Base-by-base conservation (phyloP, 2,329 filamentous ascomycete genomes). In the Coniochaeta ligniaria region DNA sequence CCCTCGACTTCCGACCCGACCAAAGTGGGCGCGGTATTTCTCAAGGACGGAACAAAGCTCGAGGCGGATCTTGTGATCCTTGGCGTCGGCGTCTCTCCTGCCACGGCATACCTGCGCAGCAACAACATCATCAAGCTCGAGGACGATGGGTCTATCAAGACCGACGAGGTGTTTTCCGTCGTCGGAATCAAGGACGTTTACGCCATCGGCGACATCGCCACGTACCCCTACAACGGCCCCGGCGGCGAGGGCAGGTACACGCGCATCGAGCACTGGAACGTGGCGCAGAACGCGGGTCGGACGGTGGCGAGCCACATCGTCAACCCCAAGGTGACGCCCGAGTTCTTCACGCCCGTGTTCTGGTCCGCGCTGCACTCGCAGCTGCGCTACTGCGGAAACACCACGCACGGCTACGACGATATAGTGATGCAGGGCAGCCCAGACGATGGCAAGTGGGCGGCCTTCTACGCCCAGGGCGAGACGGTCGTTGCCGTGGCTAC, bases 191-290 rank as follows among this genome's bases (percentile, higher is more conserved):
- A 89, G 68, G 89, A 94, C 65, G 92, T 97, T 58, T 99, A 91
- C 71, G 95, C 95, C 16, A 86, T 99, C 63, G 94, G 94, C 59
- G 95, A 99, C 72, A 98, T 99, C 63, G 93, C 95, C 14, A 93
- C 90, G 0, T 97, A 92, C 74, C 95, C 95, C 0, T 99, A 99
- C 78, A 83, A 91, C 72, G 95, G 95, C 1, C 95, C 95, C 0
- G 92, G 91, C 26, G 89, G 91, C 28, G 82, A 89, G 17, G 91
- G 90, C 63, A 81, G 81, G 52, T 81, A 83, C 20, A 85, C 89
- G 0, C 88, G 95, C 64, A 97, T 98, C 70, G 95, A 99, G 80
- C 95, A 99, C 73, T 99, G 95, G 95, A 94, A 97, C 75, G 95
- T 99, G 2, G 95, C 95, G 5, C 95, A 98, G 71, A 97, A 98